Evolutionary conservation across 169 alveolate species (phyloP).

Genomic region (Plasmodium sp.): DNA sequence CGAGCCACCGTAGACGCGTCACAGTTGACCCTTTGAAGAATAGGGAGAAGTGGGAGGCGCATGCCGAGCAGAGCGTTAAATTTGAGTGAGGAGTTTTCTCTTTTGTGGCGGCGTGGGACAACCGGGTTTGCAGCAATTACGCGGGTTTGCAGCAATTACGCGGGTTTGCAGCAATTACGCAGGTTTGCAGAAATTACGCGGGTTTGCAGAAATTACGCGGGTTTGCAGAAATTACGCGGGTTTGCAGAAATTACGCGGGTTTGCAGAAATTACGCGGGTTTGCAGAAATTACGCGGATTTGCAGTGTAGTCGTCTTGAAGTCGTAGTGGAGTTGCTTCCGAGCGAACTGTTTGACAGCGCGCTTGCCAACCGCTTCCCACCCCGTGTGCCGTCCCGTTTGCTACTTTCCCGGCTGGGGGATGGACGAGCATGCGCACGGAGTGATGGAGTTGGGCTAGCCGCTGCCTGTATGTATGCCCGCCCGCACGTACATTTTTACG

Average conservation of each 20-base stretch:
- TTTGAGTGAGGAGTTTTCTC: not conserved
- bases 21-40: not conserved
- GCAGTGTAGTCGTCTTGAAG: no score
- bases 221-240: no score
- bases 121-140: not conserved
- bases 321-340: no score
- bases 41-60: not conserved
- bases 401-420: not conserved
- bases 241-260: no score
- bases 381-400: not conserved
- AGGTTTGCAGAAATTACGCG: no score
- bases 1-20: not conserved
- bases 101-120: not conserved
- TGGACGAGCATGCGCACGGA: not conserved
- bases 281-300: no score
- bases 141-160: no score
- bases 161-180: no score
- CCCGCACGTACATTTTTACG: not conserved
- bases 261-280: no score
- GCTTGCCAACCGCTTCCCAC: no score
- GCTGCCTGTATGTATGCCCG: not conserved
- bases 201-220: no score
- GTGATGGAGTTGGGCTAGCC: not conserved
- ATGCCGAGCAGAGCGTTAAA: not conserved
- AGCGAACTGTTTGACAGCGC: no score